Percentiles rank a stretch among this genome's conserved stretches.
These are phyloP conservation scores for Atkinsonella texensis DNA, from an alignment of 2,329 filamentous ascomycete species.

Conservation along the genomic window DNA sequence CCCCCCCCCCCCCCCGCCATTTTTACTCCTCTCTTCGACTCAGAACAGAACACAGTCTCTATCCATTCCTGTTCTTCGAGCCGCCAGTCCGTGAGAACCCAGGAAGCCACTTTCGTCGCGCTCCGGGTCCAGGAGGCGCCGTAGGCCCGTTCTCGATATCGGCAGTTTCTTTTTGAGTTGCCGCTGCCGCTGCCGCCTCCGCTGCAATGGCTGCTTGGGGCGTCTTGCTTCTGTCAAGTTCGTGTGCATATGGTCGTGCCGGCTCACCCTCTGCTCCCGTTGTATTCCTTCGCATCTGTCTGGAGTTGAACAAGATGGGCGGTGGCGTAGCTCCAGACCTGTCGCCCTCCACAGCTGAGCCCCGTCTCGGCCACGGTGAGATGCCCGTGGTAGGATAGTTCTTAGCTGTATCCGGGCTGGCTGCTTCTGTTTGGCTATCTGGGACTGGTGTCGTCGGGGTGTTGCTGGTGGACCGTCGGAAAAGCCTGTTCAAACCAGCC, in stretches of 20 bases:
- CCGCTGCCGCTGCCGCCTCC: conserved; percentile 8
- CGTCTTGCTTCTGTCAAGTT: conserved; percentile 4
- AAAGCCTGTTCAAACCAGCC: conserved; percentile 36
- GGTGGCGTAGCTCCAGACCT: conserved; percentile 40
- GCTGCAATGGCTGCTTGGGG: conserved; percentile 3
- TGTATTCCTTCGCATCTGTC: conserved; percentile 18
- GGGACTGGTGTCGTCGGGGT: conserved; percentile 1
- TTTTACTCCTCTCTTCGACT: neutral
- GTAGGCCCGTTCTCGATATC: neutral
- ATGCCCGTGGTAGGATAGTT: conserved; percentile 22
- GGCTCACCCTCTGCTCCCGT: conserved; percentile 10
- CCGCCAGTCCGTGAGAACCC: conserved; percentile 17
- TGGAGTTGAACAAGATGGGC: conserved; percentile 38
- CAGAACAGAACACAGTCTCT: conserved; percentile 3
- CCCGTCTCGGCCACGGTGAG: conserved; percentile 27
- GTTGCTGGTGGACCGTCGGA: conserved; percentile 36
- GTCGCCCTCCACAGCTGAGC: conserved; percentile 27
- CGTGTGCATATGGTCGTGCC: conserved; percentile 10
- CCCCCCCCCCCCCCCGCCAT: too few relatives aligned
- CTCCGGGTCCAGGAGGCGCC: conserved; percentile 14
- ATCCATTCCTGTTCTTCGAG: conserved; percentile 11
- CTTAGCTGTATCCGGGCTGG: conserved; percentile 10
- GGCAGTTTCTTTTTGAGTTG: neutral
- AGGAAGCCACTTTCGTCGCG: conserved; percentile 24
- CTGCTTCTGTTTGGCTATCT: neutral